These are phyloP conservation scores for Conringia planisiliqua DNA, from an alignment of 345 rosid species.

Conservation along the genomic window DNA sequence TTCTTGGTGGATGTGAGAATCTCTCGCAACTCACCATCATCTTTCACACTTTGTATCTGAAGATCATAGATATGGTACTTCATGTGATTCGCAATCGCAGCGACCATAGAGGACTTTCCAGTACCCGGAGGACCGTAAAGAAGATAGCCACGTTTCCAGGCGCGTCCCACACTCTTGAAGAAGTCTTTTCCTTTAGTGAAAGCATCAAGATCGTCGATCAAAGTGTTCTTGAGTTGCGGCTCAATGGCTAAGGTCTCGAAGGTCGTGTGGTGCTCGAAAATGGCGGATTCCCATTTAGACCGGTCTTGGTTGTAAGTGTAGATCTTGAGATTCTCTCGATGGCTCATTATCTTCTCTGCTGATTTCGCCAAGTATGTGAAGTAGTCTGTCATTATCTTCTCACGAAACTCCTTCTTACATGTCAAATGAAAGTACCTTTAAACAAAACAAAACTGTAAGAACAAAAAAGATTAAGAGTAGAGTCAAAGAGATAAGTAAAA, in stretches of 20 bases:
- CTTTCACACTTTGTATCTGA: slow-evolving; percentile 35
- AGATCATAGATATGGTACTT: slow-evolving; percentile 38
- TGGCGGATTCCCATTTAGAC: slow-evolving; percentile 27
- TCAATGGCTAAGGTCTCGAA: slow-evolving; percentile 35
- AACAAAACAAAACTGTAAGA: background rate
- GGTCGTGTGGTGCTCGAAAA: slow-evolving; percentile 33
- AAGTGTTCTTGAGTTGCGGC: slow-evolving; percentile 15
- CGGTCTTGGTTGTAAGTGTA: slow-evolving; percentile 30
- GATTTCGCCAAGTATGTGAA: slow-evolving; percentile 28
- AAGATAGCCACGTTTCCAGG: slow-evolving; percentile 39
- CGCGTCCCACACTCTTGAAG: slow-evolving; percentile 32
- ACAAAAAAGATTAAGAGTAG: background rate
- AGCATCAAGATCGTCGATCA: slow-evolving; percentile 34
- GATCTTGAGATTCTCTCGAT: slow-evolving; percentile 31
- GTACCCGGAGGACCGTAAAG: slow-evolving; percentile 39
- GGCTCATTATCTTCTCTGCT: slow-evolving; percentile 32
- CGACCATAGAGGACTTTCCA: slow-evolving; percentile 35
- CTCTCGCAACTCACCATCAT: slow-evolving; percentile 31
- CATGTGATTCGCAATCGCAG: slow-evolving; percentile 42
- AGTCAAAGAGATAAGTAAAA: background rate
- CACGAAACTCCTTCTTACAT: slow-evolving; percentile 35
- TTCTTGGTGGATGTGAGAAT: slow-evolving; percentile 36
- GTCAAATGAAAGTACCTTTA: slow-evolving; percentile 35
- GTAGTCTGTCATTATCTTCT: slow-evolving; percentile 34
- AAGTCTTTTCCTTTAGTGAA: slow-evolving; percentile 35